A percentile compares a stretch with the other conserved stretches of the same genome.
Conservation (phyloP, 2,329 filamentous ascomycete genomes). For the Pseudopithomyces maydicus region DNA sequence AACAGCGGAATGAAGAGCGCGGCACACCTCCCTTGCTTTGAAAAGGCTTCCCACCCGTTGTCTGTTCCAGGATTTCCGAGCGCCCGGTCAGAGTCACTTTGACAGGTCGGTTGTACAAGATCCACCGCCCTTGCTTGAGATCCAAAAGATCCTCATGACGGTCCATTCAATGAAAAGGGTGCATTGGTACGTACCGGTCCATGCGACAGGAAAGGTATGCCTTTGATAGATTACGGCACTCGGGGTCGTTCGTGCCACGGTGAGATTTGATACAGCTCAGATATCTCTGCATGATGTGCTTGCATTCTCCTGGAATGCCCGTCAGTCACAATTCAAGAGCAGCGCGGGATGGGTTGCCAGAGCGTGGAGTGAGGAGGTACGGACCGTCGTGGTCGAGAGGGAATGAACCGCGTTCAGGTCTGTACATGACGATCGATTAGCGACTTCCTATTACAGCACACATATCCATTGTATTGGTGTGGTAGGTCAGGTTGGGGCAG, state of each 20-base stretch:
- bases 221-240: constrained; percentile 86
- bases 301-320: constrained; percentile 78
- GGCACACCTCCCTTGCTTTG: constrained; percentile 30
- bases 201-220: constrained; percentile 89
- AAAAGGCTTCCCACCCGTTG: constrained; percentile 13
- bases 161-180: constrained; percentile 19
- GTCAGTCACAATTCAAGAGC: constrained; percentile 19
- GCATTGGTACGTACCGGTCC: constrained; percentile 72
- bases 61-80: constrained; percentile 17
- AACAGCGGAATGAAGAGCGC: constrained; percentile 24
- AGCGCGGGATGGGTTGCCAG: constrained; percentile 9
- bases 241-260: constrained; percentile 81
- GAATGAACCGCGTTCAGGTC: constrained; percentile 90
- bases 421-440: constrained; percentile 44
- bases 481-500: constrained; percentile 7
- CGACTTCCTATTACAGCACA: background rate
- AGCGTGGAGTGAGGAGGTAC: constrained; percentile 52
- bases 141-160: constrained; percentile 8
- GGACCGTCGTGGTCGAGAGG: constrained; percentile 91
- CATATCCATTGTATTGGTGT: background rate
- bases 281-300: constrained; percentile 82
- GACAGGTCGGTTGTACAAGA: constrained; percentile 41
- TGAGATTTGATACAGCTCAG: constrained; percentile 84
- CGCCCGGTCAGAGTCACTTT: constrained; percentile 34
- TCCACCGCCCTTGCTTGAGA: constrained; percentile 22